phyloP scores from a whole-genome alignment of 225 moss, liverwort and hornwort genomes.

The Sphagnum tenellum region DNA sequence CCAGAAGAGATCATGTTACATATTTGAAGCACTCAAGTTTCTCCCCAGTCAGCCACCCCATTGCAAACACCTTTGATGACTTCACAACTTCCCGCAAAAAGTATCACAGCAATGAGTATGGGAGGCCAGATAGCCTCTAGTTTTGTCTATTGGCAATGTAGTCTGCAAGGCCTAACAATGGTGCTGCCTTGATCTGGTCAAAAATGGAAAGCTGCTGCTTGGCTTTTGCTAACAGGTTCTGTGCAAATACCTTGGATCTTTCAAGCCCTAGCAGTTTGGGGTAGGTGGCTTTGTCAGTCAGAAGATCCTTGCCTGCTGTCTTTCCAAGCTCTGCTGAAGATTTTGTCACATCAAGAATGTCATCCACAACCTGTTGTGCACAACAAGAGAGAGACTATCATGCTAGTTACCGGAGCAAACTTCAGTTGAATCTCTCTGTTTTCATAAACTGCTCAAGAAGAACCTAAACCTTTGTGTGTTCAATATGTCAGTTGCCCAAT shows the following conservation, averaged over 20 bases:
- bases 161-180: constrained; percentile 55
- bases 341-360: constrained; percentile 75
- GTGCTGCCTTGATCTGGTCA: constrained; percentile 56
- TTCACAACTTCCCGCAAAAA: background rate
- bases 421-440: background rate
- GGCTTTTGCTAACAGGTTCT: constrained; percentile 50
- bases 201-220: constrained; percentile 56
- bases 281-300: constrained; percentile 67
- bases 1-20: background rate
- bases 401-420: background rate
- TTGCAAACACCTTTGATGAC: background rate
- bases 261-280: constrained; percentile 71
- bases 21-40: background rate
- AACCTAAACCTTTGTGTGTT: background rate
- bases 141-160: constrained; percentile 60
- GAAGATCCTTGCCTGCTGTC: constrained; percentile 67
- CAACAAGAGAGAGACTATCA: background rate
- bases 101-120: background rate
- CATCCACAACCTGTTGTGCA: constrained; percentile 61
- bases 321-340: constrained; percentile 71
- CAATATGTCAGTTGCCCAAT: background rate
- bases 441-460: background rate
- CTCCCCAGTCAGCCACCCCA: background rate
- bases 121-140: constrained; percentile 2
- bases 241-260: constrained; percentile 56